Evolutionary conservation across 176 grass and related monocot species (phyloP).

Genomic region (Avena eriantha): DNA sequence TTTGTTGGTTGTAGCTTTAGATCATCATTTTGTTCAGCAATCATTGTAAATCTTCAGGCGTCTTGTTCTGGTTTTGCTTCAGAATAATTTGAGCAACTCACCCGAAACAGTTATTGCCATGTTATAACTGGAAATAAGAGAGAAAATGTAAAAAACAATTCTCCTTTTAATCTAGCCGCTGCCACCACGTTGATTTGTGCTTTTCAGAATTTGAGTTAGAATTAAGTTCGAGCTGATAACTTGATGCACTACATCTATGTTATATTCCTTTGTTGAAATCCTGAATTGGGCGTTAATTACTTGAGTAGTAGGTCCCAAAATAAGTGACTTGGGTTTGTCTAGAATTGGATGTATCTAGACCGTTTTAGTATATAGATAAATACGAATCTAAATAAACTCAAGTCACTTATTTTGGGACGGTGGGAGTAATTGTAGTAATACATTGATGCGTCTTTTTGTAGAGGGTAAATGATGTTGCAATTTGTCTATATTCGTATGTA

Average conservation of each 20-base stretch:
- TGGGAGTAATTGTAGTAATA: too few species aligned
- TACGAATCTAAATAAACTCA: too few species aligned
- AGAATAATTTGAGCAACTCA: constrained; percentile 32
- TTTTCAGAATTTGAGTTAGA: not conserved
- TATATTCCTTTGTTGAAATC: not conserved
- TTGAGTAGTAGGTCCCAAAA: not conserved
- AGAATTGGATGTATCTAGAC: too few species aligned
- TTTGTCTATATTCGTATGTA: too few species aligned
- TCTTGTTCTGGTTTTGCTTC: constrained; percentile 27
- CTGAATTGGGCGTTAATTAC: not conserved
- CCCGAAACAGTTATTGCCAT: constrained; percentile 21
- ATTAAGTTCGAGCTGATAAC: not conserved
- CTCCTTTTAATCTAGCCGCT: not conserved
- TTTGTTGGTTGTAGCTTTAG: constrained; percentile 47
- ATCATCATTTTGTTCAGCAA: constrained; percentile 46
- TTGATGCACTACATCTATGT: not conserved
- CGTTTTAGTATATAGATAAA: too few species aligned
- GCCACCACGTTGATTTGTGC: not conserved
- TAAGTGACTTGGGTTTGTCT: too few species aligned
- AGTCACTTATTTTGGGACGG: too few species aligned
- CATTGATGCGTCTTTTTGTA: not conserved
- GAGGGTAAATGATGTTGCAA: not conserved
- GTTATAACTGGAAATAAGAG: constrained; percentile 55
- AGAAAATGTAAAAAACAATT: constrained; percentile 22
- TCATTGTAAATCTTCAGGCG: constrained; percentile 25